Conservation (phyloP, 2,329 filamentous ascomycete genomes). For the Taxawa tesnikishii region DNA sequence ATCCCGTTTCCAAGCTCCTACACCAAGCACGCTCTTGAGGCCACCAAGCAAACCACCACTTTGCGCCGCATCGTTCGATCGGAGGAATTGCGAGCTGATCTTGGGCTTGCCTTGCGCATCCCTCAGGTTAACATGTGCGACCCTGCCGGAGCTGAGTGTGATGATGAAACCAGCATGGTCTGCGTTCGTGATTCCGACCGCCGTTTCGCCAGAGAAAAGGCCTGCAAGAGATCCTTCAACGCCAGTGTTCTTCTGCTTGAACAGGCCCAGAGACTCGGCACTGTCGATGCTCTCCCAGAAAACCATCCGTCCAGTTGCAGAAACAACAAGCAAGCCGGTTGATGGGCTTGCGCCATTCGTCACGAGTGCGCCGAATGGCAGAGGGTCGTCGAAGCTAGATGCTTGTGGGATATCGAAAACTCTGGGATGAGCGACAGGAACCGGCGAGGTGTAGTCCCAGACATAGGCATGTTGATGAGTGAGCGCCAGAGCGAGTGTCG, state of each 20-base stretch:
- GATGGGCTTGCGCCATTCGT: conserved; percentile 64
- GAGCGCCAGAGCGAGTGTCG: conserved; percentile 65
- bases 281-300: conserved; percentile 95
- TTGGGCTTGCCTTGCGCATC: conserved; percentile 78
- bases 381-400: conserved; percentile 53
- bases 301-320: conserved; percentile 74
- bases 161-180: conserved; percentile 82
- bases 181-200: conserved; percentile 66
- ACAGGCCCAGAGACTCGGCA: conserved; percentile 71
- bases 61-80: conserved; percentile 42
- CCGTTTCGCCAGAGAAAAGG: conserved; percentile 64
- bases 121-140: conserved; percentile 75
- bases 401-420: conserved; percentile 67
- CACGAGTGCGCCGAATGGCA: conserved; percentile 75
- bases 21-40: conserved; percentile 62
- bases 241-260: conserved; percentile 68
- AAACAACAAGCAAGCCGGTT: conserved; percentile 75
- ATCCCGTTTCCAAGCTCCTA: conserved; percentile 59
- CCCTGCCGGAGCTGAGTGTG: conserved; percentile 70
- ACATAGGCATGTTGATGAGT: conserved; percentile 74
- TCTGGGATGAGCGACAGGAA: conserved; percentile 60
- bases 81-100: conserved; percentile 67
- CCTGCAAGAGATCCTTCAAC: conserved; percentile 64
- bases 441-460: conserved; percentile 68
- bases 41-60: conserved; percentile 65